Base-by-base conservation (phyloP, 495 filamentous ascomycete genomes). In the Tuber calosporum region DNA sequence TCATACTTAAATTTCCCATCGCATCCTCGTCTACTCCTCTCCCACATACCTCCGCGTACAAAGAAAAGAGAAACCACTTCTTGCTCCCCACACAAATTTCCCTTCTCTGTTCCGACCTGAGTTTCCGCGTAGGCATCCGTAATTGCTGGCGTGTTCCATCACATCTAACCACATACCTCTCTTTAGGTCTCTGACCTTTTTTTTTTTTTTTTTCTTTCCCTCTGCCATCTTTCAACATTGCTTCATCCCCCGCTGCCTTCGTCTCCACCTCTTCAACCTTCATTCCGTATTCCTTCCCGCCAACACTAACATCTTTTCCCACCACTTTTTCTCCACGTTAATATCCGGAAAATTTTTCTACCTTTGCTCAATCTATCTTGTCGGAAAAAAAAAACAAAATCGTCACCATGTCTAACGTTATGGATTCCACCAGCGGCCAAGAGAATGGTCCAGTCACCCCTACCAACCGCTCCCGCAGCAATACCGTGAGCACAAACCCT, bases 401-500 rank as follows among this genome's bases (percentile, higher is more conserved):
- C 69, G 43, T 40, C 70, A 39, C 53, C 66, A 66, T 34, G 19
- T 39, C 73, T 39, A 22, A 58, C 7, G 76, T 72, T 66, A 72
- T 72, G 36, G 74, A 80, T 68, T 72, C 79, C 75, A 39, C 71
- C 43, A 30, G 72, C 37, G 36, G 43, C 13, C 20, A 36, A 38
- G 76, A 78, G 37, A 53, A 58, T 22, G 68, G 76, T 30, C 70
- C 70, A 58, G 58, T 69, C 20, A 73, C 75, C 36, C 75, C 75
- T 9, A 70, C 70, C 40, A 26, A 37, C 68, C 76, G 76, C 68
- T 75, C 74, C 40, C 68, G 68, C 34, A 77, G 74, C 41, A 66
- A 69, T 41, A 62, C 37, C 41, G 26, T 77, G 15, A 73, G 67
- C 38, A 78, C 75, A 42, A 77, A 78, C 39, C 75, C 74, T 41